Evolutionary conservation across 225 moss, liverwort and hornwort species (phyloP).

Genomic region (Marchantia polymorpha): DNA sequence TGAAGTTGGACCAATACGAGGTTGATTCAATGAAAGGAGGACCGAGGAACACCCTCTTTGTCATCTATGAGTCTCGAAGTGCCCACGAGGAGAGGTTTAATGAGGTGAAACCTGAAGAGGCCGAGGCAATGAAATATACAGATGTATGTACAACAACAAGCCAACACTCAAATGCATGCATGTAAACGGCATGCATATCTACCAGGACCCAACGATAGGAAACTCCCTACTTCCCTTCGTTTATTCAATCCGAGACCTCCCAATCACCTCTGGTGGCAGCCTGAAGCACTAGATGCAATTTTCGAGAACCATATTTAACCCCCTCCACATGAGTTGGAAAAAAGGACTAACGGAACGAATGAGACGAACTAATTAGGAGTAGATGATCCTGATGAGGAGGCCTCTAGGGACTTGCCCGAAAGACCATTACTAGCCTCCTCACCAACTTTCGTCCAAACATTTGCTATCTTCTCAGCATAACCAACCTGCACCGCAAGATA

Average conservation of each 20-base stretch:
- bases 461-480: conserved; percentile 82
- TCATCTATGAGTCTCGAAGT: not conserved
- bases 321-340: not conserved
- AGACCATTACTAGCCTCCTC: conserved; percentile 62
- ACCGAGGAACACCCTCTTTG: not conserved
- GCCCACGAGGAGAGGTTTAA: not conserved
- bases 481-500: conserved; percentile 53
- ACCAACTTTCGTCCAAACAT: conserved; percentile 69
- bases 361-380: conserved; percentile 41
- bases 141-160: conserved; percentile 14
- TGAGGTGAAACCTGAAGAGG: not conserved
- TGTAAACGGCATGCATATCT: conserved; percentile 2
- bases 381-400: conserved; percentile 60
- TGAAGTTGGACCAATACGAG: not conserved
- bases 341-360: not conserved
- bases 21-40: not conserved
- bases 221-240: conserved; percentile 6
- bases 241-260: conserved; percentile 21
- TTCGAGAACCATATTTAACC: conserved; percentile 1
- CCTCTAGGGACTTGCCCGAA: conserved; percentile 48
- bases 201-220: conserved; percentile 2
- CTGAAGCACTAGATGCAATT: conserved; percentile 8
- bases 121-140: conserved; percentile 17
- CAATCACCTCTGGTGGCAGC: conserved; percentile 16
- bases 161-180: conserved; percentile 14